A percentile compares a stretch with the other conserved stretches of the same genome.
phyloP scores from a whole-genome alignment of 352 stramenopile genomes.

The Thalassiosira livingstoniorum region DNA sequence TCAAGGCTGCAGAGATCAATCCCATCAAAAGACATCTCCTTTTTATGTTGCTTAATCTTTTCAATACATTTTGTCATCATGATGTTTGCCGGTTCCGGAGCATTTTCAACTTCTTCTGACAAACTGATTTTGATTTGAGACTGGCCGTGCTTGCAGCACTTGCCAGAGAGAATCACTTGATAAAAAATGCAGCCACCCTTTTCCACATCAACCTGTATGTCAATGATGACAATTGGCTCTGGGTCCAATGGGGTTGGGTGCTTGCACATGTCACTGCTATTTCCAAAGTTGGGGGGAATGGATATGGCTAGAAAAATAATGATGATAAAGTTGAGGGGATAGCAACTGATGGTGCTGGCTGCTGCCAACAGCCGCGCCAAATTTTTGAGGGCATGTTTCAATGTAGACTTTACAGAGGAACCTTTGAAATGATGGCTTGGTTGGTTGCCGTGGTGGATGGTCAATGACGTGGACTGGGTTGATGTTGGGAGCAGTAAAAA shows the following conservation, averaged over 20 bases:
- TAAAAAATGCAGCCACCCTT: not conserved
- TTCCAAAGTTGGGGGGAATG: not conserved
- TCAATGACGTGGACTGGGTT: not conserved
- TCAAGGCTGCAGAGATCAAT: not conserved
- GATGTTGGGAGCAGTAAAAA: not conserved
- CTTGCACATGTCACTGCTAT: not conserved
- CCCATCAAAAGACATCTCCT: not conserved
- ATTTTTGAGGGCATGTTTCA: too few species aligned
- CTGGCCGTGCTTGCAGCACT: not conserved
- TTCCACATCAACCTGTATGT: not conserved
- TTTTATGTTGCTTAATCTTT: not conserved
- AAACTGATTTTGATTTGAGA: not conserved
- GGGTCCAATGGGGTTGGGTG: not conserved
- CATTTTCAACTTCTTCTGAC: not conserved
- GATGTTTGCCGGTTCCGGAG: not conserved
- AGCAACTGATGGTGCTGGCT: not conserved
- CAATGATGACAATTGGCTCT: not conserved
- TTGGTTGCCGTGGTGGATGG: too few species aligned
- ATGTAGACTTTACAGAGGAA: too few species aligned
- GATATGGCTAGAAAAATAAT: too few species aligned
- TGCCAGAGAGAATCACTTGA: not conserved
- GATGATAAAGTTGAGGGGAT: too few species aligned
- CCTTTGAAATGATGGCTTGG: too few species aligned
- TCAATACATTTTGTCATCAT: not conserved
- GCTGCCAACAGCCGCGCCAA: too few species aligned